phyloP scores from a whole-genome alignment of 805 yeast genomes.

The Ogataea glucozyma region DNA sequence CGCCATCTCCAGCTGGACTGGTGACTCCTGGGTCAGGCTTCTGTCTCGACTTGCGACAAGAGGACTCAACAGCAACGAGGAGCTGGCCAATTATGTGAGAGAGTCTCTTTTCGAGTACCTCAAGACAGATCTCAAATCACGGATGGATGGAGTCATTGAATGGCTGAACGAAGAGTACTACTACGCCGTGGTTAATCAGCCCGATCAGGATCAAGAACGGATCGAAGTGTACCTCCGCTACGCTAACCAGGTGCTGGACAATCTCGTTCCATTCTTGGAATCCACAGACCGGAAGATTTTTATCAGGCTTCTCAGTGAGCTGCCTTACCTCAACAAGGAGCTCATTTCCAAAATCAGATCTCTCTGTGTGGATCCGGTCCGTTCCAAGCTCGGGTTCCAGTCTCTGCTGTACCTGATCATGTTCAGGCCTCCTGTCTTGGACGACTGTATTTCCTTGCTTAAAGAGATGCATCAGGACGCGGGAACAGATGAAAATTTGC shows the following conservation, averaged over 20 bases:
- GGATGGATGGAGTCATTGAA: slow-evolving; percentile 75
- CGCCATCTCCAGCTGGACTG: slow-evolving; percentile 52
- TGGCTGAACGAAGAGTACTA: slow-evolving; percentile 95
- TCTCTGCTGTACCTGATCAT: slow-evolving; percentile 79
- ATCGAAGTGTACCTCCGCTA: slow-evolving; percentile 56
- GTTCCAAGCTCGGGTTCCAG: slow-evolving; percentile 78
- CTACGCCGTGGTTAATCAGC: slow-evolving; percentile 52
- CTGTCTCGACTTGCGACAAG: slow-evolving; percentile 79
- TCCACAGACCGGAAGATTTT: slow-evolving; percentile 76
- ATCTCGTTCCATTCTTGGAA: slow-evolving; percentile 82
- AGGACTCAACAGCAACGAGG: slow-evolving; percentile 57
- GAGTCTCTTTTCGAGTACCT: slow-evolving; percentile 72
- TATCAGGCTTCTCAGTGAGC: slow-evolving; percentile 79
- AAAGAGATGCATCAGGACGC: slow-evolving; percentile 45
- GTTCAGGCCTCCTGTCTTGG: slow-evolving; percentile 86
- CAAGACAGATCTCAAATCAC: slow-evolving; percentile 65
- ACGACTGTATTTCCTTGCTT: slow-evolving; percentile 50
- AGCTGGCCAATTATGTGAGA: slow-evolving; percentile 59
- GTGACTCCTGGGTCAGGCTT: slow-evolving; percentile 74
- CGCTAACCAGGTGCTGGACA: slow-evolving; percentile 71
- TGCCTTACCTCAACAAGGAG: slow-evolving; percentile 69
- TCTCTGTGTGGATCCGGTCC: slow-evolving; percentile 80
- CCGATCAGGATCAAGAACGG: slow-evolving; percentile 22
- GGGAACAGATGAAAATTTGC: slow-evolving; percentile 47
- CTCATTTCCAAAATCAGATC: slow-evolving; percentile 68